Percentiles rank a stretch among this genome's conserved stretches.
phyloP scores from a whole-genome alignment of 2,329 filamentous ascomycete species.

The Epichloe hybrida region DNA sequence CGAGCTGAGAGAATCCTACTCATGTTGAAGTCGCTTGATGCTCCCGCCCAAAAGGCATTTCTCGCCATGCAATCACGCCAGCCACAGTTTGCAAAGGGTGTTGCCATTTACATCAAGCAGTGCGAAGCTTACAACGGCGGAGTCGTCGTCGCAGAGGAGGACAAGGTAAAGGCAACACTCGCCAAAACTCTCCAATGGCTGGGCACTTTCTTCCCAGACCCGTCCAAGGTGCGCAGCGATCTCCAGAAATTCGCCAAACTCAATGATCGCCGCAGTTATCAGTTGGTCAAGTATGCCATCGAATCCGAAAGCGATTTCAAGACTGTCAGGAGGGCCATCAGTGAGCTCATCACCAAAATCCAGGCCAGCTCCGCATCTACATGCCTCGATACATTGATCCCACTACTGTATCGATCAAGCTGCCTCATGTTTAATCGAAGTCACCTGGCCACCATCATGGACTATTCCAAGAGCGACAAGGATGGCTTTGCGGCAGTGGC shows the following conservation, averaged over 20 bases:
- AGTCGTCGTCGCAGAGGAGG: constrained; percentile 59
- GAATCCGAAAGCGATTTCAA: constrained; percentile 81
- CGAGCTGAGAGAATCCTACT: constrained; percentile 75
- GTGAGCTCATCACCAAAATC: constrained; percentile 73
- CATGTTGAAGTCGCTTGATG: constrained; percentile 64
- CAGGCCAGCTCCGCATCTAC: constrained; percentile 49
- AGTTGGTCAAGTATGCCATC: constrained; percentile 76
- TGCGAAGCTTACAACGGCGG: constrained; percentile 88
- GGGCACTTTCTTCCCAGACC: constrained; percentile 63
- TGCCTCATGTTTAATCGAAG: constrained; percentile 88
- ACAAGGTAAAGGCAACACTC: constrained; percentile 56
- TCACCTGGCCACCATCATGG: constrained; percentile 81
- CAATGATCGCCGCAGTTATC: constrained; percentile 81
- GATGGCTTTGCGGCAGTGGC: constrained; percentile 64
- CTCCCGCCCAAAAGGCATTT: constrained; percentile 71
- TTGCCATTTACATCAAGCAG: constrained; percentile 65
- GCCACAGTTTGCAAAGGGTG: constrained; percentile 55
- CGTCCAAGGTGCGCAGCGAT: constrained; percentile 56
- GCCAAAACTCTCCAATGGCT: constrained; percentile 61
- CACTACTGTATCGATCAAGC: constrained; percentile 71
- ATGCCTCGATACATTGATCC: constrained; percentile 66
- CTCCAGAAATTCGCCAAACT: constrained; percentile 82
- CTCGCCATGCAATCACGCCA: constrained; percentile 75
- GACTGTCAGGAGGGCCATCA: constrained; percentile 78
- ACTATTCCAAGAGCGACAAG: constrained; percentile 72